Evolutionary conservation across 768 basidiomycete genomes (phyloP).

Genomic region (Hericium erinaceus): DNA sequence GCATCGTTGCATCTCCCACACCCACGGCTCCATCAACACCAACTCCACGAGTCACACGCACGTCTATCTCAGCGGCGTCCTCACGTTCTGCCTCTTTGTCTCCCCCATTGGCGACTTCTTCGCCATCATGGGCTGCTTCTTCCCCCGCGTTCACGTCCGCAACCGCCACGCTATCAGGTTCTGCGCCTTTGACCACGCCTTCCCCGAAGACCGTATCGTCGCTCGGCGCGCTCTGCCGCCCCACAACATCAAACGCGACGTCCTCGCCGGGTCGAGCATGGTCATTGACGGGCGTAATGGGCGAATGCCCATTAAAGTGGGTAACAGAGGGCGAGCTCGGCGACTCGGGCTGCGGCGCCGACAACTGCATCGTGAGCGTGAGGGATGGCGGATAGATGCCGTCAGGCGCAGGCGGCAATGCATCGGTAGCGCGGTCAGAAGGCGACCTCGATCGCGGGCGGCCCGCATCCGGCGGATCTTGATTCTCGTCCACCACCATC

Average conservation of each 20-base stretch:
- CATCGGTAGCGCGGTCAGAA: background rate
- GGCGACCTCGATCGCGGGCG: background rate
- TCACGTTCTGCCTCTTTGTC: constrained; percentile 1
- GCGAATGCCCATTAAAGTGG: background rate
- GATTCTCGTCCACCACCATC: too few relatives aligned
- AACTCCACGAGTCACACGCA: constrained; percentile 16
- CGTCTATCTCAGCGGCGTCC: constrained; percentile 22
- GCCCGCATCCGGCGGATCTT: background rate
- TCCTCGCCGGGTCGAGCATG: constrained; percentile 17
- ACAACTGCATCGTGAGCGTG: background rate
- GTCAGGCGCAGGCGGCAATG: background rate
- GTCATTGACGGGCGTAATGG: background rate
- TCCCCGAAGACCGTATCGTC: constrained; percentile 43
- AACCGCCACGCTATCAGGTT: constrained; percentile 33
- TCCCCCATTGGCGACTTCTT: constrained; percentile 4
- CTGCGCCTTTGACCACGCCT: constrained; percentile 17
- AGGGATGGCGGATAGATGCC: background rate
- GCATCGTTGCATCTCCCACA: constrained; percentile 31
- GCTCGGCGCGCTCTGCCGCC: constrained; percentile 46
- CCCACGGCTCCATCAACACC: constrained; percentile 35
- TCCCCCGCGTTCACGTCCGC: constrained; percentile 31
- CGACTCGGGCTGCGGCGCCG: background rate
- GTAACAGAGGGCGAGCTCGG: background rate
- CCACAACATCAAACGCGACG: constrained; percentile 40
- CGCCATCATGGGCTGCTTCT: constrained; percentile 13